Base-by-base conservation (phyloP, 805 yeast genomes). In the Nematodospora valgi region DNA sequence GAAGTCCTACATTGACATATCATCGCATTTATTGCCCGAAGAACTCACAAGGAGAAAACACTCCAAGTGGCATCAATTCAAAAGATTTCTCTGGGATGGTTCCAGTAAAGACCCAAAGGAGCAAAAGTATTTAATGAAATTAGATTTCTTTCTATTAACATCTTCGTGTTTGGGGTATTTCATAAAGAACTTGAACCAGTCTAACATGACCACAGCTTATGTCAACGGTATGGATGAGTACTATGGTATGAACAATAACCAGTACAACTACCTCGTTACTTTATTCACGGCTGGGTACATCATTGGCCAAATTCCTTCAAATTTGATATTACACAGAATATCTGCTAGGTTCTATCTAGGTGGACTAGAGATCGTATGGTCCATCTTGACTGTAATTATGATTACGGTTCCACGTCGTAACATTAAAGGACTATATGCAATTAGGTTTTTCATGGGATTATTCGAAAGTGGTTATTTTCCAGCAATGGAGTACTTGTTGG, bases 101-200 rank as follows among this genome's bases (percentile, higher is more conserved):
- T 45, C 53, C 1, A 69, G 56, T 17, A 60, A 58, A 40, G 66
- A 62, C 39, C 65, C 66, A 5, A 48, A 47, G 23, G 70, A 64
- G 39, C 58, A 54, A 42, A 46, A 38, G 30, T 62, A 59, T 37
- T 45, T 64, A 41, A 15, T 51, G 32, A 64, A 64, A 39, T 45
- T 64, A 34, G 70, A 64, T 47, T 41, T 76, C 9, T 49, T 77
- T 22, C 57, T 82, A 33, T 66, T 78, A n/a, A 61, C 69, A 29
- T 76, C 76, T 44, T 66, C 82, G 0, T 72, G 78, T 52, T 55
- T 78, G 39, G 78, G 77, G 1, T 70, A 70, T 45, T 71, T 69
- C 45, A 62, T 68, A 44, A 71, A 70, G 49, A 65, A 60, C 21
- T 52, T 71, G 43, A 63, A 70, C 42, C 70, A 58, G 42, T 49